Percentiles rank a stretch among this genome's conserved stretches.
These are phyloP conservation scores for Fusarium camptoceras DNA, from an alignment of 2,329 filamentous ascomycete species.

Conservation along the genomic window DNA sequence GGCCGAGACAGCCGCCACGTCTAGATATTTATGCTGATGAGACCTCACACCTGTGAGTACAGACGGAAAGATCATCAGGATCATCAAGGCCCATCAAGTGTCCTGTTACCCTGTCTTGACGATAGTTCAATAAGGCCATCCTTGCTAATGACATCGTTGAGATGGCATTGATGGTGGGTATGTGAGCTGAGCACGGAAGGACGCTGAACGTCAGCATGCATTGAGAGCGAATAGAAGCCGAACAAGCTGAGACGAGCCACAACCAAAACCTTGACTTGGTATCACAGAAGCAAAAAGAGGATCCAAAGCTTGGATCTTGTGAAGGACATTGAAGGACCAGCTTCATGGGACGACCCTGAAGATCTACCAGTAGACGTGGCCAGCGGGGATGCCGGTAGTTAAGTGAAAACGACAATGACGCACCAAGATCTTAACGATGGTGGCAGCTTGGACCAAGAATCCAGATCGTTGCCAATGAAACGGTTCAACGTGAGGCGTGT, in stretches of 20 bases:
- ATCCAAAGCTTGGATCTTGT: conserved; percentile 37
- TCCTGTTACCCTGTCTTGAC: conserved; percentile 29
- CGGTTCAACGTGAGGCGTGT: conserved; percentile 24
- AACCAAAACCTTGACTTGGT: conserved; percentile 22
- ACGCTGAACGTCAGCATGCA: conserved; percentile 20
- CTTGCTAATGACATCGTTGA: conserved; percentile 43
- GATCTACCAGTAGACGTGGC: conserved; percentile 39
- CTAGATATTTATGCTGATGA: conserved; percentile 40
- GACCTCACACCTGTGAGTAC: conserved; percentile 10
- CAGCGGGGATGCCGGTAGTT: conserved; percentile 28
- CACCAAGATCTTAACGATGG: conserved; percentile 41
- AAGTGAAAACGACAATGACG: conserved; percentile 39
- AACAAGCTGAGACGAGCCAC: conserved; percentile 13
- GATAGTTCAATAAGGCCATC: conserved; percentile 38
- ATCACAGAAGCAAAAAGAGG: conserved; percentile 24
- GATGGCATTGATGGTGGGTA: conserved; percentile 32
- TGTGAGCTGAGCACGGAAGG: conserved; percentile 27
- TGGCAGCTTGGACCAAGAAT: conserved; percentile 9
- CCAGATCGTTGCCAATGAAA: conserved; percentile 41
- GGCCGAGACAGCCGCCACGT: conserved; percentile 8
- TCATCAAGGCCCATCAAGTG: conserved; percentile 12
- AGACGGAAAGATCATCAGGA: conserved; percentile 13
- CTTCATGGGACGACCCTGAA: conserved; percentile 45
- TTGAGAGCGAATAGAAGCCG: conserved; percentile 13
- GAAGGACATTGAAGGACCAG: conserved; percentile 25